Conservation (phyloP, 2,329 filamentous ascomycete genomes). For the Ascochyta lentis region DNA sequence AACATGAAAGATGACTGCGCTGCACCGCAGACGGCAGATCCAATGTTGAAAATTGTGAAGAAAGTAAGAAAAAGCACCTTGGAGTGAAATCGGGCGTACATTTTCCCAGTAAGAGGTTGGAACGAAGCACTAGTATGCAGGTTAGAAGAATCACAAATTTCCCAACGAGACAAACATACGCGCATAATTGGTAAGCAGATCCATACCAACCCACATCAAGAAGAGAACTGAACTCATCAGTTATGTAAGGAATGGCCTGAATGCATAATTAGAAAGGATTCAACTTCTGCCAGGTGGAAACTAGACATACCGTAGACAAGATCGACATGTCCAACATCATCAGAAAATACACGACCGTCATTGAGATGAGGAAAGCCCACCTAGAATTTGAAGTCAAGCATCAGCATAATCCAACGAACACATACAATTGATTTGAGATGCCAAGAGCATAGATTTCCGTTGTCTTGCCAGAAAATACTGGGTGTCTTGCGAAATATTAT, state of each 20-base stretch:
- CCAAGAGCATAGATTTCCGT: too few species aligned
- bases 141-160: background rate
- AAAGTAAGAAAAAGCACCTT: conserved; percentile 15
- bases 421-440: too few species aligned
- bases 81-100: conserved; percentile 19
- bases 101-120: conserved; percentile 27
- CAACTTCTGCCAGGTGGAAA: background rate
- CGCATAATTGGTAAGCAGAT: conserved; percentile 50
- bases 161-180: conserved; percentile 9
- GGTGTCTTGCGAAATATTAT: too few species aligned
- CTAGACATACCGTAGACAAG: conserved; percentile 21
- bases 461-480: too few species aligned
- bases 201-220: conserved; percentile 32
- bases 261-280: background rate
- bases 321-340: conserved; percentile 28
- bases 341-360: conserved; percentile 17
- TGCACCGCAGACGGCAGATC: conserved; percentile 24
- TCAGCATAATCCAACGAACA: background rate
- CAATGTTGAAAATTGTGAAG: conserved; percentile 22
- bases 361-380: conserved; percentile 5
- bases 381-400: background rate
- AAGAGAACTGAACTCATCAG: conserved; percentile 26
- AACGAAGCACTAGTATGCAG: conserved; percentile 5
- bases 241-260: conserved; percentile 28
- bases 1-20: conserved; percentile 19